These are phyloP conservation scores for Rhodofomes roseus DNA, from an alignment of 1,284 basidiomycete genomes.

Conservation along the genomic window DNA sequence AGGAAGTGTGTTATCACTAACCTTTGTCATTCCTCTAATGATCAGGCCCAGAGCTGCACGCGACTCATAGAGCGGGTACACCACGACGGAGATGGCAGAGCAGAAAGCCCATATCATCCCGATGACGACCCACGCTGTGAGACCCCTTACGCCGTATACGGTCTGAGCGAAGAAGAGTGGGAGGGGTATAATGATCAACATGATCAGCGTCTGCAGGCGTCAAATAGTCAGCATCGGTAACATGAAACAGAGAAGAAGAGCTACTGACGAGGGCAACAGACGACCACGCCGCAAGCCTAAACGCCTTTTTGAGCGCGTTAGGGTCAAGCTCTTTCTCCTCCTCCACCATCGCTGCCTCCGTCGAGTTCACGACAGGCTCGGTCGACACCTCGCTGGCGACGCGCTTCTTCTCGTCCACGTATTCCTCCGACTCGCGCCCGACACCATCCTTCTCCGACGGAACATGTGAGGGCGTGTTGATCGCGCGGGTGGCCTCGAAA, in stretches of 20 bases:
- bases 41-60: constrained; percentile 62
- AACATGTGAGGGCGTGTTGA: constrained; percentile 47
- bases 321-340: constrained; percentile 61
- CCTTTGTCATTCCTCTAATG: constrained; percentile 59
- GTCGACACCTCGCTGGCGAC: constrained; percentile 26
- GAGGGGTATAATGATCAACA: constrained; percentile 74
- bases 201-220: constrained; percentile 49
- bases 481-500: constrained; percentile 73
- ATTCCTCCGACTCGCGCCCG: constrained; percentile 18
- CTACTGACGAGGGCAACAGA: constrained; percentile 63
- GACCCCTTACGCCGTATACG: constrained; percentile 63
- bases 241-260: not conserved
- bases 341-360: constrained; percentile 33
- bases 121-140: constrained; percentile 75
- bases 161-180: constrained; percentile 81
- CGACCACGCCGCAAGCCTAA: constrained; percentile 71
- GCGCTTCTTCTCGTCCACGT: constrained; percentile 39
- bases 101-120: constrained; percentile 84
- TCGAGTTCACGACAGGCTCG: constrained; percentile 27
- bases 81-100: constrained; percentile 69
- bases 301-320: constrained; percentile 62
- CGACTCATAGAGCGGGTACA: constrained; percentile 87
- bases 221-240: not conserved
- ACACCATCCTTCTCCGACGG: constrained; percentile 17
- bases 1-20: constrained; percentile 16